phyloP scores from a whole-genome alignment of 2,329 filamentous ascomycete species.

The Fusarium sp. region DNA sequence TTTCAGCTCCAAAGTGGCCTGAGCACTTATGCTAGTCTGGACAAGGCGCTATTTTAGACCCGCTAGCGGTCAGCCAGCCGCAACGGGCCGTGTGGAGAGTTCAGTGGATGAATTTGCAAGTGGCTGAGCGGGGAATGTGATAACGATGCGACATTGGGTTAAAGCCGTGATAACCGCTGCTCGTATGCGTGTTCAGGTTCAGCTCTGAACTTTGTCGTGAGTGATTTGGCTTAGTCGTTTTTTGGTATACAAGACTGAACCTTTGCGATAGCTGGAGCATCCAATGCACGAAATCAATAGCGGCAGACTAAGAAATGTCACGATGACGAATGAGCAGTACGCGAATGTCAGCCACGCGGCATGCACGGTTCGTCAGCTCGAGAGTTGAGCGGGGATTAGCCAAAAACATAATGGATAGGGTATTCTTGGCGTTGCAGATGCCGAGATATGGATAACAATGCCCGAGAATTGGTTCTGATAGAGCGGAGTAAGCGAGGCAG shows the following conservation, averaged over 20 bases:
- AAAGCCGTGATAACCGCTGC: neutral
- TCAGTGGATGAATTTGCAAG: neutral
- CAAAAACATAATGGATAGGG: neutral
- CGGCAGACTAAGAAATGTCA: neutral
- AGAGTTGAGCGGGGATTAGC: neutral
- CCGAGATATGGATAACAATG: neutral
- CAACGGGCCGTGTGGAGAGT: neutral
- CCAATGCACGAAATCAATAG: neutral
- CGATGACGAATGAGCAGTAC: neutral
- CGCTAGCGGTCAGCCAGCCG: neutral
- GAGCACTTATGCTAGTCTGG: neutral
- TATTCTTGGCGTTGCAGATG: neutral
- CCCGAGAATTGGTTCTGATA: neutral
- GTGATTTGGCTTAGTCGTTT: neutral
- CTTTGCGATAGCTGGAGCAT: neutral
- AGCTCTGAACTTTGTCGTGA: neutral
- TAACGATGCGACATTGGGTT: neutral
- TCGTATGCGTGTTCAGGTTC: neutral
- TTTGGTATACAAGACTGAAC: neutral
- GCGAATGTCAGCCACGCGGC: neutral
- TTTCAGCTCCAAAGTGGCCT: neutral
- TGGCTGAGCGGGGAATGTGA: constrained; percentile 3
- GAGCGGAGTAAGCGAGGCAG: neutral
- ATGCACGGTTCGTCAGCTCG: neutral
- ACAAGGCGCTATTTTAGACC: neutral